These are phyloP conservation scores for Globisporangium carolinianum DNA, from an alignment of 352 stramenopile species.

Conservation along the genomic window DNA sequence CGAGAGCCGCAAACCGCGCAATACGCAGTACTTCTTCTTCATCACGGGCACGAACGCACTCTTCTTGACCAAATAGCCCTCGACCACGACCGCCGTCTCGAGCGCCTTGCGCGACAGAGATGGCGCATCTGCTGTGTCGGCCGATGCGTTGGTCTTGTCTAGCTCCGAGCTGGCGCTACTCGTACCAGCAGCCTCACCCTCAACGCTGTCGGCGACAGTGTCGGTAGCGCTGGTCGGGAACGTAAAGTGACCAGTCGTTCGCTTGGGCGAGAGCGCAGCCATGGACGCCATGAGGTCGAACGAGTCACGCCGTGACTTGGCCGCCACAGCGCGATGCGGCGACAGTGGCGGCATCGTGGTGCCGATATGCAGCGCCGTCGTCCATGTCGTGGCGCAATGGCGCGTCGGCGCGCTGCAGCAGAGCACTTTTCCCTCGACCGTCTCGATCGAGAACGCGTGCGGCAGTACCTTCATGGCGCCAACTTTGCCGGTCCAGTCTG, in stretches of 20 bases:
- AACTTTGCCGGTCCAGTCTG: constrained; percentile 61
- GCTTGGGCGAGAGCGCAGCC: constrained; percentile 8
- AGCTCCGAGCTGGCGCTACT: neutral
- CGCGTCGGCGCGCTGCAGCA: constrained; percentile 52
- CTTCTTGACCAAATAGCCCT: constrained; percentile 53
- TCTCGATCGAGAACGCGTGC: constrained; percentile 50
- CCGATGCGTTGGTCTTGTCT: neutral
- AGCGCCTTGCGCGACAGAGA: neutral
- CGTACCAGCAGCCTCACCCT: neutral
- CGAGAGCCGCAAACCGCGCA: constrained; percentile 33
- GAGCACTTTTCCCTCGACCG: constrained; percentile 63
- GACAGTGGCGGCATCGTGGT: constrained; percentile 72
- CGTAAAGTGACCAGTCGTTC: constrained; percentile 2
- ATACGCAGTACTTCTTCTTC: constrained; percentile 61
- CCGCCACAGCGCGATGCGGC: constrained; percentile 56
- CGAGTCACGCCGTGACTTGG: constrained; percentile 56
- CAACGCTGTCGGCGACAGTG: neutral
- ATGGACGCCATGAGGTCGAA: constrained; percentile 50
- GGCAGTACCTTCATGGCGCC: constrained; percentile 41
- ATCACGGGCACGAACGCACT: constrained; percentile 36
- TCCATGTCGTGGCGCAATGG: constrained; percentile 64
- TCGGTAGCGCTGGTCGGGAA: neutral
- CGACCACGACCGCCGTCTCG: constrained; percentile 19
- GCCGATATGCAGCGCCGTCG: constrained; percentile 58
- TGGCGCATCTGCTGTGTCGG: neutral